These are phyloP conservation scores for Venturia pyrina DNA, from an alignment of 2,329 filamentous ascomycete species.

Conservation along the genomic window DNA sequence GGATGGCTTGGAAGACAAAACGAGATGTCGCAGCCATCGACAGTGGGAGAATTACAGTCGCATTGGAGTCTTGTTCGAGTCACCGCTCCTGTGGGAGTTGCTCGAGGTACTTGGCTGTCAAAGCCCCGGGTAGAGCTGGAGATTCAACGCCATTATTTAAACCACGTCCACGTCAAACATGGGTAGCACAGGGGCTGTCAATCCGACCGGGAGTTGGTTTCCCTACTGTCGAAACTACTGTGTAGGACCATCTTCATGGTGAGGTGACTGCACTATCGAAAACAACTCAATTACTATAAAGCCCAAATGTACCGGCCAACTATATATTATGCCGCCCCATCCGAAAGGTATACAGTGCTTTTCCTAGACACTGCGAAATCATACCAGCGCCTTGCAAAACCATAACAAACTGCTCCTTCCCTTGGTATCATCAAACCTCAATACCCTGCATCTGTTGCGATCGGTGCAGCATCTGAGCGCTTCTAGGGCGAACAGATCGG, in stretches of 20 bases:
- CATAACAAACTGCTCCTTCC: neutral
- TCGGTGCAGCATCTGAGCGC: constrained; percentile 2
- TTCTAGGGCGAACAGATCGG: neutral
- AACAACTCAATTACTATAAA: neutral
- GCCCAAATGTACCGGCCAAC: neutral
- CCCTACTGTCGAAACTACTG: too few species aligned
- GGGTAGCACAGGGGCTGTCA: too few species aligned
- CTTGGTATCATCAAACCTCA: constrained; percentile 2
- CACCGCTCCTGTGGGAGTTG: neutral
- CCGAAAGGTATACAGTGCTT: neutral
- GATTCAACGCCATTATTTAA: neutral
- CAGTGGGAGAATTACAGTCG: neutral
- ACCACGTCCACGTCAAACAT: too few species aligned
- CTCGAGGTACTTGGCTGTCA: too few species aligned
- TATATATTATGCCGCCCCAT: neutral
- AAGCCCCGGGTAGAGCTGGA: neutral
- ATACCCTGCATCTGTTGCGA: constrained; percentile 1
- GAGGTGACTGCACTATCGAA: neutral
- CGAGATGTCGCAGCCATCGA: neutral
- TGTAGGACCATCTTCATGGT: neutral
- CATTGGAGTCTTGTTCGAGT: neutral
- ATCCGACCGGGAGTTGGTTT: too few species aligned
- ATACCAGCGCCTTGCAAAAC: constrained; percentile 2
- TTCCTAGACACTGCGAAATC: neutral
- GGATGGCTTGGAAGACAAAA: neutral